phyloP scores from a whole-genome alignment of 2,329 filamentous ascomycete genomes.

The Trichoderma semiorbis region DNA sequence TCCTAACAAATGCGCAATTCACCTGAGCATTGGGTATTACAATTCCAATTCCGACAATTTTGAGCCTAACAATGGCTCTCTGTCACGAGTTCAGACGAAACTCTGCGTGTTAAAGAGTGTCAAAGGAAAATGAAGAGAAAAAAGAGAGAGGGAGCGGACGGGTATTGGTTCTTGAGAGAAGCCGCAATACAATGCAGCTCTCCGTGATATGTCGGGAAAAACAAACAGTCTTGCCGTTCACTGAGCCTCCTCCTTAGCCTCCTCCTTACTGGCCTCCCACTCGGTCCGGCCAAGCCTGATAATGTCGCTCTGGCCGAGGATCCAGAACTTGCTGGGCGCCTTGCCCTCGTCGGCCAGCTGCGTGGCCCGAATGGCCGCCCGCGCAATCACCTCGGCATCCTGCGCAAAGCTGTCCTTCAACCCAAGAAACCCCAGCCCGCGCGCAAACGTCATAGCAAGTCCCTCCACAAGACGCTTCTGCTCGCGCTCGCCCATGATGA shows the following conservation, averaged over 20 bases:
- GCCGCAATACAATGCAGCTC: background rate
- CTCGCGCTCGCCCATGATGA: slow-evolving; percentile 70
- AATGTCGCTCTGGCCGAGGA: slow-evolving; percentile 59
- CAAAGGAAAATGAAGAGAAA: background rate
- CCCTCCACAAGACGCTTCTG: slow-evolving; percentile 58
- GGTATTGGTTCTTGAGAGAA: background rate
- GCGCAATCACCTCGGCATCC: slow-evolving; percentile 69
- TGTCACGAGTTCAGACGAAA: background rate
- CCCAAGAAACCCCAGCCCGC: slow-evolving; percentile 51
- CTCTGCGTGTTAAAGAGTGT: background rate
- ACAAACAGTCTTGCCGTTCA: background rate
- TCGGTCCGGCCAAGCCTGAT: slow-evolving; percentile 62
- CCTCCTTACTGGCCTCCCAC: slow-evolving; percentile 40
- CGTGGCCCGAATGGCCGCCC: slow-evolving; percentile 61
- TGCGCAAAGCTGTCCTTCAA: slow-evolving; percentile 67
- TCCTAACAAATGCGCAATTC: background rate
- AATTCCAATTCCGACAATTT: background rate
- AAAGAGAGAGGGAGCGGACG: background rate
- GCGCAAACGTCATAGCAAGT: slow-evolving; percentile 53
- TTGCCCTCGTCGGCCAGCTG: slow-evolving; percentile 56
- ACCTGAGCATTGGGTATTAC: background rate
- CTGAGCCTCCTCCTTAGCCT: slow-evolving; percentile 16
- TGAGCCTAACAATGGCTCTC: background rate
- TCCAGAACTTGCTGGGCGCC: slow-evolving; percentile 59
- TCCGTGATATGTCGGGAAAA: background rate